Evolutionary conservation across 139 green algal genomes (phyloP).

Genomic region (Chlorella vulgaris): DNA sequence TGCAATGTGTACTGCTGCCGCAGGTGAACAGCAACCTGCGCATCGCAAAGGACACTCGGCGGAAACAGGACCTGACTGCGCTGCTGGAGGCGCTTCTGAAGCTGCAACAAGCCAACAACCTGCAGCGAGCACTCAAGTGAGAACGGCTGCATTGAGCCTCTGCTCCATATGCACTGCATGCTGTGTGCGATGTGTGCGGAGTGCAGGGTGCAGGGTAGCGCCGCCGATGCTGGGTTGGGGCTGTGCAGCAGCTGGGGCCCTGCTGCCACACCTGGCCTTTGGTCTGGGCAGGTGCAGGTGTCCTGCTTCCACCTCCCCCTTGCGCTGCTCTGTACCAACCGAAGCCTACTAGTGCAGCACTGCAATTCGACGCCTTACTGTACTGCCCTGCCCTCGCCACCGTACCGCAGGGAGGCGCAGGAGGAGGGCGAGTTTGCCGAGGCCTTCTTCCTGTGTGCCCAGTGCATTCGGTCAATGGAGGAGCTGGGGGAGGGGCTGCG

Average conservation of each 20-base stretch:
- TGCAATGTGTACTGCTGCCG: no score
- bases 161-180: neutral
- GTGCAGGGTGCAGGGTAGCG: no score
- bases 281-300: neutral
- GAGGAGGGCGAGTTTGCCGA: constrained; percentile 54
- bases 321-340: no score
- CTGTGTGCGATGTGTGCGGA: neutral
- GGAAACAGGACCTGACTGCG: constrained; percentile 41
- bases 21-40: constrained; percentile 44
- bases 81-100: constrained; percentile 45
- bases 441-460: constrained; percentile 54
- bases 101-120: constrained; percentile 40
- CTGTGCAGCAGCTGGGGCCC: no score
- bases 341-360: no score
- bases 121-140: constrained; percentile 50
- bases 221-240: no score
- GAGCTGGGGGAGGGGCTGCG: constrained; percentile 34
- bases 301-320: no score
- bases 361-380: no score
- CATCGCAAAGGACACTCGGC: constrained; percentile 41
- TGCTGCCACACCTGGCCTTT: no score
- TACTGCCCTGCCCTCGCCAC: no score
- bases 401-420: constrained; percentile 44
- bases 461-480: constrained; percentile 45
- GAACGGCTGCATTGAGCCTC: neutral